Base-by-base conservation (phyloP, 106 monocot genomes). In the Triglochin maritima region DNA sequence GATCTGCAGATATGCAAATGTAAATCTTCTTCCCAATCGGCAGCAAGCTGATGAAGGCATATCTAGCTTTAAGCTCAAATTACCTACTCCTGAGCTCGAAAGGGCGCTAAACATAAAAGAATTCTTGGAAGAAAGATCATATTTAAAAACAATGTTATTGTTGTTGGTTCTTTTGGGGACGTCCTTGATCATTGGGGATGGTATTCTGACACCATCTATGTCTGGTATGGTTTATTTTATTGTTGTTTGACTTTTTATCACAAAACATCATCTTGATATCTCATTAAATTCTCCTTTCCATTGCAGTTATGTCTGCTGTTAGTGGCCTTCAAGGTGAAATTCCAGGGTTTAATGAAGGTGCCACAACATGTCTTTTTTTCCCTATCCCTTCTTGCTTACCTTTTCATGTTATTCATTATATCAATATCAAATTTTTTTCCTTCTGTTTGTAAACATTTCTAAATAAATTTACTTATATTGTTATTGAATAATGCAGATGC, bases 161-260 rank as follows among this genome's bases (percentile, higher is more conserved):
- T 64, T 93, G 59, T 70, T 93, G 78, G 93, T 93, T 62, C 78
- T 93, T 10, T 89, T 83, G 84, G 93, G 93, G 16, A 89, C 93
- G 16, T 89, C 93, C 47, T 89, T 93, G 93, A 67, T 93, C 44
- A 89, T 93, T 69, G 93, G 93, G 7, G 93, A 93, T 78, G 93
- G 93, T 49, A 93, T 93, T 82, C 89, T 93, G 64, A 89, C 93
- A 73, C 93, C 93, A 63, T 77, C 93, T 15, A 89, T 93, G 89
- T 93, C 93, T 57, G 93, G 93, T 89, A 80, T 49, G 3, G 9
- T 29, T 9, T 51, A 42, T 8, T 61, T 3, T 54, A 14, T 17
- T 16, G 8, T 2, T 56, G 8, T 43, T 49, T 16, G 14, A 59
- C 5, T 44, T 5, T 52, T 1, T 1, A 54, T 55, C 6, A 12